phyloP scores from a whole-genome alignment of 2,329 filamentous ascomycete genomes.

The Orbilia quercus region DNA sequence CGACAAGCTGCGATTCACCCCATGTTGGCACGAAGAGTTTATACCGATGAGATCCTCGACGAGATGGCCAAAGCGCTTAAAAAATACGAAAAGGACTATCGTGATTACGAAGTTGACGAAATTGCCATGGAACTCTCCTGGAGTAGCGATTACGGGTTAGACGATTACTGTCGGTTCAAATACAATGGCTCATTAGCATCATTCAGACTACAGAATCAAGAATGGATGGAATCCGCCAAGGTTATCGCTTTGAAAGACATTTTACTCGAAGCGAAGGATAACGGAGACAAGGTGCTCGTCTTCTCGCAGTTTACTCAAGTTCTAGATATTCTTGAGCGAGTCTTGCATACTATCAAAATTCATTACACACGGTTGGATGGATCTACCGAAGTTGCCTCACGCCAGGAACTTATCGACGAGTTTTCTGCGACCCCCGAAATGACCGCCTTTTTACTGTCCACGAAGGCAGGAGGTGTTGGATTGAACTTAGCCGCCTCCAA shows the following conservation, averaged over 20 bases:
- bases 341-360: conserved; percentile 78
- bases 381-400: conserved; percentile 80
- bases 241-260: conserved; percentile 82
- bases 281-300: conserved; percentile 86
- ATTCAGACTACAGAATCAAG: conserved; percentile 70
- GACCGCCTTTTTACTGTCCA: conserved; percentile 90
- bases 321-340: conserved; percentile 87
- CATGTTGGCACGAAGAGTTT: conserved; percentile 84
- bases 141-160: conserved; percentile 73
- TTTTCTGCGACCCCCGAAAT: conserved; percentile 82
- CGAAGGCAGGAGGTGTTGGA: conserved; percentile 93
- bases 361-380: conserved; percentile 88
- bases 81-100: conserved; percentile 69
- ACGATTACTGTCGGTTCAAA: conserved; percentile 69
- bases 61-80: conserved; percentile 83
- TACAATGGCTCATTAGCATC: conserved; percentile 68
- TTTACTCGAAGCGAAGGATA: conserved; percentile 76
- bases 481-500: conserved; percentile 96
- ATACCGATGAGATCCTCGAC: conserved; percentile 77
- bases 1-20: conserved; percentile 93
- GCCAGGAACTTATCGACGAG: conserved; percentile 87
- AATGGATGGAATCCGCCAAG: conserved; percentile 83
- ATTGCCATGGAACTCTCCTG: conserved; percentile 69
- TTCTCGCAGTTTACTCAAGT: conserved; percentile 95
- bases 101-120: conserved; percentile 67